Evolutionary conservation across 2,329 filamentous ascomycete genomes (phyloP).

Genomic region (Volutella citrinella): DNA sequence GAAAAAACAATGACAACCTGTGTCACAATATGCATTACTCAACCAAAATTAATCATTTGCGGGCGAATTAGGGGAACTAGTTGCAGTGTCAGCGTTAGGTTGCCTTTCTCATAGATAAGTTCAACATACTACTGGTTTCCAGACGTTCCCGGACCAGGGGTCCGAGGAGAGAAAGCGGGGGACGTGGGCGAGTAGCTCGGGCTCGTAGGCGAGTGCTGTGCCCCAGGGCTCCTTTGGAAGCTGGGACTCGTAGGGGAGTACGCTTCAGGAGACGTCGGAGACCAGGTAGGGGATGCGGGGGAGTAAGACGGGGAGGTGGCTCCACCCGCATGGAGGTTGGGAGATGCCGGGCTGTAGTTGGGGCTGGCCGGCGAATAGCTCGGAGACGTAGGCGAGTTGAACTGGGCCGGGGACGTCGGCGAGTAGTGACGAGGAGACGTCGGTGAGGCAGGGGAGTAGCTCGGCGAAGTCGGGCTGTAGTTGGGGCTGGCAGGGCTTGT

Average conservation of each 20-base stretch:
- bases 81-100: constrained; percentile 22
- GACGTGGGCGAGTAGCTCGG: constrained; percentile 68
- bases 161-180: constrained; percentile 44
- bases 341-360: constrained; percentile 69
- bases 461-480: constrained; percentile 65
- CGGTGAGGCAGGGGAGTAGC: constrained; percentile 62
- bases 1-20: constrained; percentile 28
- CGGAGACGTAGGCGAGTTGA: constrained; percentile 73
- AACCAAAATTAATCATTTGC: constrained; percentile 37
- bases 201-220: constrained; percentile 62
- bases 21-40: constrained; percentile 33
- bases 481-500: constrained; percentile 55
- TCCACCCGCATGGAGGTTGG: constrained; percentile 43
- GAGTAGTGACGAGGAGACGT: constrained; percentile 57
- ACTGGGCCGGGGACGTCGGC: constrained; percentile 69
- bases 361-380: constrained; percentile 70
- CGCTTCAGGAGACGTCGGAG: constrained; percentile 66
- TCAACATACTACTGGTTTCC: constrained; percentile 40
- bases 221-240: constrained; percentile 53
- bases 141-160: constrained; percentile 41
- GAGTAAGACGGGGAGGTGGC: constrained; percentile 60
- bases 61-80: constrained; percentile 43
- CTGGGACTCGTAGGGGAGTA: constrained; percentile 64
- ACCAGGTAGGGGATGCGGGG: constrained; percentile 73
- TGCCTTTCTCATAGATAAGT: neutral